phyloP scores from a whole-genome alignment of 495 filamentous ascomycete species.

The Neurospora sp. region DNA sequence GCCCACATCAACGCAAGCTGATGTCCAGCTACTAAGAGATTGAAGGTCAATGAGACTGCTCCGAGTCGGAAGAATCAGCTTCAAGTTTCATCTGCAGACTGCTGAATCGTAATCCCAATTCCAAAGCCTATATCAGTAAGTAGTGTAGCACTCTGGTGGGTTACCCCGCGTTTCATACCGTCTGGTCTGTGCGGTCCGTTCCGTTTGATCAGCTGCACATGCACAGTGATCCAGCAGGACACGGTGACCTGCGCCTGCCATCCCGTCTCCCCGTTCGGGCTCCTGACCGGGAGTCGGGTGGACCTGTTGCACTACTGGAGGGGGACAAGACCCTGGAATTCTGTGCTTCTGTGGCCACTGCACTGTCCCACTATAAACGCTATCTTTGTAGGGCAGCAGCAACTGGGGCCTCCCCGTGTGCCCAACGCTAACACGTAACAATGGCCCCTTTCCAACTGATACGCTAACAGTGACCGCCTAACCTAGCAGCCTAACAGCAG shows the following conservation, averaged over 20 bases:
- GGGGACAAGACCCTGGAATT: background rate
- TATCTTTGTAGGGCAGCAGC: background rate
- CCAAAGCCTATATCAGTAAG: background rate
- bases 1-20: background rate
- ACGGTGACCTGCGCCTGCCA: background rate
- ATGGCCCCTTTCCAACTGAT: background rate
- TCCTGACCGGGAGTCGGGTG: background rate
- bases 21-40: background rate
- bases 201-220: background rate
- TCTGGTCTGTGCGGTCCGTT: background rate
- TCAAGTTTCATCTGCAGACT: background rate
- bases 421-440: no score
- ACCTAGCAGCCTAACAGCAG: background rate
- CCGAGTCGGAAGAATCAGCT: background rate
- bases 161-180: background rate
- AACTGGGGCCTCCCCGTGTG: background rate
- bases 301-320: background rate
- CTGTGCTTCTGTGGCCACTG: background rate
- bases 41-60: background rate
- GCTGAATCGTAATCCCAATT: background rate
- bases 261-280: background rate
- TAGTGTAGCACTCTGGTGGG: background rate
- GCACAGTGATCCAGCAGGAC: background rate
- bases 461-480: background rate
- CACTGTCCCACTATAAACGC: background rate